These are phyloP conservation scores for Rhodotorula sp. DNA, from an alignment of 1,284 basidiomycete species.

Conservation along the genomic window DNA sequence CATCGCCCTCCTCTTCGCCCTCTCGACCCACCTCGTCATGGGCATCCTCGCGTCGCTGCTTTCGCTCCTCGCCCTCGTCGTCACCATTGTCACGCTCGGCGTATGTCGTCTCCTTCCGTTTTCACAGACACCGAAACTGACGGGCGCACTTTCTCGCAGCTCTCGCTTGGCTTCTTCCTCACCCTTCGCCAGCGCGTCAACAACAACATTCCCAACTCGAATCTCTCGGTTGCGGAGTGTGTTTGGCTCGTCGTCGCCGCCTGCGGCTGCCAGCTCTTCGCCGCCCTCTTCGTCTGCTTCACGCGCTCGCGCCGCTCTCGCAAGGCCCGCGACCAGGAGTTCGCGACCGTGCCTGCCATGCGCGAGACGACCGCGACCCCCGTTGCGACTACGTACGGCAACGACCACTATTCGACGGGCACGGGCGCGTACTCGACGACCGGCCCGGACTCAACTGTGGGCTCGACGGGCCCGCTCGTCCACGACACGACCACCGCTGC, in stretches of 20 bases:
- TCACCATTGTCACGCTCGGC: conserved; percentile 33
- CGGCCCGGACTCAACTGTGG: conserved; percentile 15
- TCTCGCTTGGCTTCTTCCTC: conserved; percentile 37
- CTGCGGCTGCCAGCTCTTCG: conserved; percentile 24
- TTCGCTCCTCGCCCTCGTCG: conserved; percentile 30
- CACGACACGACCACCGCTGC: conserved; percentile 7
- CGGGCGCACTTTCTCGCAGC: background rate
- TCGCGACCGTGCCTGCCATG: conserved; percentile 22
- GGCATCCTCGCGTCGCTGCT: conserved; percentile 35
- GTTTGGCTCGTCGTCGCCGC: conserved; percentile 41
- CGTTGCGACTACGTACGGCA: background rate
- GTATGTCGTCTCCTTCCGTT: background rate
- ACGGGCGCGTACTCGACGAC: background rate
- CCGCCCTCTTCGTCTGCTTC: conserved; percentile 35
- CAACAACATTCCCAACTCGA: conserved; percentile 18
- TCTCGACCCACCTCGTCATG: conserved; percentile 29
- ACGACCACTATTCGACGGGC: background rate
- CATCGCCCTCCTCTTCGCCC: conserved; percentile 36
- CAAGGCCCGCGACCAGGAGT: conserved; percentile 15
- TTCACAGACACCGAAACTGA: background rate
- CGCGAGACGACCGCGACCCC: conserved; percentile 10
- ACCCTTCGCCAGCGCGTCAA: conserved; percentile 28
- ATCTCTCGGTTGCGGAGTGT: conserved; percentile 7
- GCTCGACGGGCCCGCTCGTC: conserved; percentile 21
- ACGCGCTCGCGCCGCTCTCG: conserved; percentile 24